A percentile compares a stretch with the other conserved stretches of the same genome.
Conservation (phyloP, 768 basidiomycete genomes). For the Xerocomellus amylosporus region DNA sequence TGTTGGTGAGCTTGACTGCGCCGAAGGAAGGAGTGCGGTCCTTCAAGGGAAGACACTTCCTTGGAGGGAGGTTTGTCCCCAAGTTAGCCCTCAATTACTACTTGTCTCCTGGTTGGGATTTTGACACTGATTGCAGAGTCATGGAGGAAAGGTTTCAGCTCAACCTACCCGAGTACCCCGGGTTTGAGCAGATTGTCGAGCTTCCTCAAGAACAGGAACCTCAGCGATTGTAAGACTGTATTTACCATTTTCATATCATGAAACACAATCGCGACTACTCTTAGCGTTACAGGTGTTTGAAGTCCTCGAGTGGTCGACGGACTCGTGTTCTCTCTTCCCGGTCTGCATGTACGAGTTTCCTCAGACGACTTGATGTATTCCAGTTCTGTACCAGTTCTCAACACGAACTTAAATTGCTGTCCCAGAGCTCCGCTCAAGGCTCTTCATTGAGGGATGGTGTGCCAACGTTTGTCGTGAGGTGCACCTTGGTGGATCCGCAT, state of each 20-base stretch:
- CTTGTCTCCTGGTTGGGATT: background rate
- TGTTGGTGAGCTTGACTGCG: conserved; percentile 87
- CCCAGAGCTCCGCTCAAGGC: background rate
- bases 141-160: conserved; percentile 73
- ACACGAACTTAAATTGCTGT: background rate
- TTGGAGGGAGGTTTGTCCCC: conserved; percentile 92
- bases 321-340: background rate
- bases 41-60: conserved; percentile 83
- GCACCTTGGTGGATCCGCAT: background rate
- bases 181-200: conserved; percentile 82
- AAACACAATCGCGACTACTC: background rate
- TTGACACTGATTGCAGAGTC: conserved; percentile 41
- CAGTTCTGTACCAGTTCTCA: background rate
- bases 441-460: background rate
- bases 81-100: conserved; percentile 50
- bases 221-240: conserved; percentile 5
- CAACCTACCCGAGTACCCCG: conserved; percentile 80
- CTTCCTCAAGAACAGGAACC: conserved; percentile 32
- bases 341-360: background rate
- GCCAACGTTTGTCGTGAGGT: background rate
- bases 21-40: conserved; percentile 83
- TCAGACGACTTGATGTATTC: background rate
- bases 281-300: background rate
- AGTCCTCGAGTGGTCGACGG: background rate
- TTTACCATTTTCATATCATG: background rate